Evolutionary conservation across 768 basidiomycete genomes (phyloP).

Genomic region (Pholiota conissans): DNA sequence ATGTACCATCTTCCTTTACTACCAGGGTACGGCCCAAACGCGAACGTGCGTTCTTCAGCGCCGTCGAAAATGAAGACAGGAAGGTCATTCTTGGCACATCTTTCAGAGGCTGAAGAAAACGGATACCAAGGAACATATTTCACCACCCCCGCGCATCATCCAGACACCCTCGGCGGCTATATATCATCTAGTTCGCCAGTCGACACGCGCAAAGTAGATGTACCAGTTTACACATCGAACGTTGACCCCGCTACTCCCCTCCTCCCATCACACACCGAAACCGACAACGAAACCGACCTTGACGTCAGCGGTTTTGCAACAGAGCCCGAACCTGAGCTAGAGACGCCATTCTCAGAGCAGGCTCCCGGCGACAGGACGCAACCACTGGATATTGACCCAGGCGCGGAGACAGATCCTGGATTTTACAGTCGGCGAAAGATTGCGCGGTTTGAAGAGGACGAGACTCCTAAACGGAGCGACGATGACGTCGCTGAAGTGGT

Average conservation of each 20-base stretch:
- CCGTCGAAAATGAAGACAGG: slow-evolving; percentile 47
- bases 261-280: slow-evolving; percentile 16
- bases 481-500: slow-evolving; percentile 71
- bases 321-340: slow-evolving; percentile 16
- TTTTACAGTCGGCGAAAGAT: slow-evolving; percentile 19
- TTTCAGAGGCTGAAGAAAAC: slow-evolving; percentile 88
- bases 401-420: slow-evolving; percentile 31
- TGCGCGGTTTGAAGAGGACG: slow-evolving; percentile 6
- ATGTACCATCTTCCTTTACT: slow-evolving; percentile 91
- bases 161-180: slow-evolving; percentile 51
- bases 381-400: slow-evolving; percentile 18
- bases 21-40: slow-evolving; percentile 85
- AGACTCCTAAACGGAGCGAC: slow-evolving; percentile 23
- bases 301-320: slow-evolving; percentile 15
- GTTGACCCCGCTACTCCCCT: background rate
- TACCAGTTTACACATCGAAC: background rate
- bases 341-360: slow-evolving; percentile 15
- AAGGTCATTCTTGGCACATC: slow-evolving; percentile 61
- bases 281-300: slow-evolving; percentile 8
- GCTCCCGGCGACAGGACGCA: background rate
- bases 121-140: slow-evolving; percentile 91
- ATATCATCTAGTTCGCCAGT: slow-evolving; percentile 52
- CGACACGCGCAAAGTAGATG: slow-evolving; percentile 28
- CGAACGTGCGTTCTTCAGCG: slow-evolving; percentile 83
- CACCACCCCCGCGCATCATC: slow-evolving; percentile 32